Base-by-base conservation (phyloP, 2,329 filamentous ascomycete species). In the Aspergillus proliferans region DNA sequence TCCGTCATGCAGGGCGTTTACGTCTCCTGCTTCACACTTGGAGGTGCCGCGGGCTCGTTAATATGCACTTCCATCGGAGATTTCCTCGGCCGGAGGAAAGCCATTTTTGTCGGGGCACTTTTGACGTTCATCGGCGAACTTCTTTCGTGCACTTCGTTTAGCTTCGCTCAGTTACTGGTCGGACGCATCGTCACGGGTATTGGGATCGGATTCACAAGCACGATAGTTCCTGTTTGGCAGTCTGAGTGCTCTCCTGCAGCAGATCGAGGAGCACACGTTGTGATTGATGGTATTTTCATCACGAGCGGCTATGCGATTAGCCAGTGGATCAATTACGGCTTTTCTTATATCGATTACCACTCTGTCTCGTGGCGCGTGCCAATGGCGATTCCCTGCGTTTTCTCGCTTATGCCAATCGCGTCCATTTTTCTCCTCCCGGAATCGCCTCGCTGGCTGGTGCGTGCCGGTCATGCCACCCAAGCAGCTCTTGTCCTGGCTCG, bases 231-330 rank as follows among this genome's bases (percentile, higher is more conserved):
- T 0, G 71, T 69, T 2, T 77, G 74, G 46, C 72, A 76, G 61
- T 69, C 71, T 4, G 74, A 77, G 52, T 76, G 72, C 55, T 71
- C 72, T 4, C 66, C 62, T 42, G 72, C 77, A 0, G 73, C 72
- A 49, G 81, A 80, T 60, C 73, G 79, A 43, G 80, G 79, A 41
- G 71, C 79, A 18, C 64, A 81, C 40, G 80, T 82, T 53, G 80
- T 78, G 56, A 77, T 81, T 49, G 77, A 71, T 58, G 74, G 70
- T 51, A 74, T 71, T 45, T 61, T 68, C 5, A 65, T 69, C 7
- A 67, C 65, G 2, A 63, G 69, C 52, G 70, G 64, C 49, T 60
- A 54, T 36, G 45, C 56, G 24, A 56, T 58, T 38, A 54, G 53
- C 30, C 57, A 60, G 46, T 66, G 55, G 57, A 58, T 64, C 8